phyloP scores from a whole-genome alignment of 192 early-diverging fungal species.

The Backusella morwellensis region DNA sequence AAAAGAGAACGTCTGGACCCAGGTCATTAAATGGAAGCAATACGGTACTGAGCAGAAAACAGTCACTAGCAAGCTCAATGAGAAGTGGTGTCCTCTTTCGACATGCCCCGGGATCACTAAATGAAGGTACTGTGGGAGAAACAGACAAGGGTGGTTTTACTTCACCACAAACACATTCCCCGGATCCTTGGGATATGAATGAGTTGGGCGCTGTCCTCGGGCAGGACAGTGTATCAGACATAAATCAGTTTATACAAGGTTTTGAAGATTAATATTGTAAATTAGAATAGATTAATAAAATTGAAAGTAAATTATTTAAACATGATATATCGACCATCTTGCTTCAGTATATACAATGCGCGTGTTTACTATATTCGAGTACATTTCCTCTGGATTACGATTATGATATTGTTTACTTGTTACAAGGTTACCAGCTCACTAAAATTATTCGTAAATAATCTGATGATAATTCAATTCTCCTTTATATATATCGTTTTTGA shows the following conservation, averaged over 20 bases:
- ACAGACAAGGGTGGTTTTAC: not conserved
- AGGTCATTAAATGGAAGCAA: not conserved
- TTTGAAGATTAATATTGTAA: not conserved
- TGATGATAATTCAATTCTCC: no score
- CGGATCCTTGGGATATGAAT: not conserved
- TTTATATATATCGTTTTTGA: no score
- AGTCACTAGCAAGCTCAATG: not conserved
- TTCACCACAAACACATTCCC: not conserved
- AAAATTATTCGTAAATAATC: no score
- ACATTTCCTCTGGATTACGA: no score
- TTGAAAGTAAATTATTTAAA: not conserved
- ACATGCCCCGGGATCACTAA: not conserved
- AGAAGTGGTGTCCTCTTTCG: not conserved
- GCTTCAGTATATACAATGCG: no score
- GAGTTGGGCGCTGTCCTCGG: not conserved
- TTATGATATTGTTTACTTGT: no score
- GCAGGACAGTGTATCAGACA: not conserved
- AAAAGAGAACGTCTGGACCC: not conserved
- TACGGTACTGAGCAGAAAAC: conserved; percentile 7
- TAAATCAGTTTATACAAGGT: conserved; percentile 13
- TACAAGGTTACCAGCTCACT: no score
- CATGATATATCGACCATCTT: no score
- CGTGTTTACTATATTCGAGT: no score
- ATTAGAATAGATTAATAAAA: not conserved
- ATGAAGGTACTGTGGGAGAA: not conserved